Evolutionary conservation across 371 early-diverging fungal genomes (phyloP), one percentile per base, ranked within the genome.

Genomic region (Syncephalastrum contaminatum): DNA sequence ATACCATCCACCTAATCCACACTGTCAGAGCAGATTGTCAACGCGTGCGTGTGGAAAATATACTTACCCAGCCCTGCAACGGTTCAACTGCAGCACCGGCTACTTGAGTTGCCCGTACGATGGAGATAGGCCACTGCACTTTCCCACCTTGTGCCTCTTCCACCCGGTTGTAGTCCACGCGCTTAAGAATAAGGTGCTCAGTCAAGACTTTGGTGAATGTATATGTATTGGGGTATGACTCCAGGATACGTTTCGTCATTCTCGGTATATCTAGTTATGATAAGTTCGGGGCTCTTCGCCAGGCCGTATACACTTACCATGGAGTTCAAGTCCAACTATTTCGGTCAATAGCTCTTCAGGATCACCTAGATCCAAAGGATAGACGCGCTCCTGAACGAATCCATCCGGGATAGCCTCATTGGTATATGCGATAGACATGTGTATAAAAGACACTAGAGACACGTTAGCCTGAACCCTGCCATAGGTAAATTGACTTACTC

Each of bases 191-290:
- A 50, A 83, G 49, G 42, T 83, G 82, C 40, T 86, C 86, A 0
- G 84, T 81, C 40, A 86, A 43, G 8, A 80, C 73, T 53, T 86
- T 86, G 3, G 84, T 82, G 55, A 86, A 86, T 0, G 83, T 77
- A 51, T 86, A 83, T 0, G 84, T 84, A 52, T 82, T 83, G 47
- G 84, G 84, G 56, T 83, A 86, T 15, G 64, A 36, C 12, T 48
- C 53, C 48, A 75, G 43, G 40, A 79, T 72, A 21, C 74, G 72
- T 22, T 79, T 73, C 0, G 80, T 79, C 73, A 75, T 75, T 48
- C 75, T 78, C 2, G 79, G 75, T 30, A 78, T 78, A 45, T 78
- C 79, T 67, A 48, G 42, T 20, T 15, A 4, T 25, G 4, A 45
- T 22, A 7, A 13, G 8, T 24, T 27, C 4, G 4, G 1, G 20